A percentile compares a stretch with the other conserved stretches of the same genome.
Evolutionary conservation across 305 asterid species (phyloP).

Genomic region (Fraxinus latifolia): DNA sequence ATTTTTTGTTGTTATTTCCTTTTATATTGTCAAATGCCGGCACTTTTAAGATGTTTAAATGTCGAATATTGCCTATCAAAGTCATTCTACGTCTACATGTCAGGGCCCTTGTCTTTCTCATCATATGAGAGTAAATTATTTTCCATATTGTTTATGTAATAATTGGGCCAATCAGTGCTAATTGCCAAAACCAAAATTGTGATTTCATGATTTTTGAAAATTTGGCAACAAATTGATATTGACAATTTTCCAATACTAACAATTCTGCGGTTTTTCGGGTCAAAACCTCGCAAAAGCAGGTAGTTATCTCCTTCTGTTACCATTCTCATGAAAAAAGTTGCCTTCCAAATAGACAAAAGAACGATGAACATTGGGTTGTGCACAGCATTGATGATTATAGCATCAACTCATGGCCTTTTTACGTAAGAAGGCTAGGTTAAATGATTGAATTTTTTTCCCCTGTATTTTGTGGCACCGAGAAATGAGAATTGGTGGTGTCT

Average conservation of each 20-base stretch:
- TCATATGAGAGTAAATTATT: neutral
- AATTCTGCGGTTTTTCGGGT: neutral
- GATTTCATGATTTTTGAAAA: neutral
- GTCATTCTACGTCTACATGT: neutral
- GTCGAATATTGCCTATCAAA: neutral
- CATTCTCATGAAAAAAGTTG: neutral
- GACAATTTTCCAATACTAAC: neutral
- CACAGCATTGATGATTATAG: neutral
- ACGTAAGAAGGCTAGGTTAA: neutral
- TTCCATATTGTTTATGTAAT: neutral
- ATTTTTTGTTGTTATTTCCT: neutral
- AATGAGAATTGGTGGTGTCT: neutral
- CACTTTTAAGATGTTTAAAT: neutral
- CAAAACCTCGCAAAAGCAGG: neutral
- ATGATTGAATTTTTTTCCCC: neutral
- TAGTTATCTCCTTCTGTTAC: neutral
- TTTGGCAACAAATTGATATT: neutral
- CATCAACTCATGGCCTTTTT: neutral
- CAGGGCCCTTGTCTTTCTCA: neutral
- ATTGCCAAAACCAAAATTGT: neutral
- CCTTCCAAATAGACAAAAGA: neutral
- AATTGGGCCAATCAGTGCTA: neutral
- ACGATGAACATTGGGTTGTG: neutral
- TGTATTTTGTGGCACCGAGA: neutral
- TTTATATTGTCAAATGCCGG: neutral